Base-by-base conservation (phyloP, 2,329 filamentous ascomycete genomes). In the Fusarium hostae region DNA sequence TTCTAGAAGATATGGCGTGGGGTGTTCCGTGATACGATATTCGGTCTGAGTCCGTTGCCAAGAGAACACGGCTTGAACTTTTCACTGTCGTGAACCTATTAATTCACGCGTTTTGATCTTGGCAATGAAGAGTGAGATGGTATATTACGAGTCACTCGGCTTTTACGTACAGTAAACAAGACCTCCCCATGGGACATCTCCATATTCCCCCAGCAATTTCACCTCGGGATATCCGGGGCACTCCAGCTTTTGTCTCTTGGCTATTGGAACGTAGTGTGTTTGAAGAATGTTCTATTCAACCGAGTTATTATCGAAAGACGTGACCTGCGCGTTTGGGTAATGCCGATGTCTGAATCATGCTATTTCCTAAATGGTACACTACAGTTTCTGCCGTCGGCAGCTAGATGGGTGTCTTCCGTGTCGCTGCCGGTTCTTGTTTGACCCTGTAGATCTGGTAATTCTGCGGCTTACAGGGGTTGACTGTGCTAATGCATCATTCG, bases 141-240 rank as follows among this genome's bases (percentile, higher is more conserved):
- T 40, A 51, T 56, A 43, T 44, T 58, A 54, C 63, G 41, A 66
- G 63, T 48, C 45, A 58, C 41, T 52, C 59, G 58, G 40, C 63
- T 56, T 70, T 73, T 76, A 75, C 74, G 74, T 75, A 76, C 74
- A 76, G 72, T 40, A 70, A 59, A 64, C 69, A 54, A 61, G 22
- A 50, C 30, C 30, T 71, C 67, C 74, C 74, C 74, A 57, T 72
- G 71, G 73, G 73, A 76, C 62, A 71, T 47, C 55, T 70, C 60
- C 59, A 63, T 67, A 44, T 54, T 45, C 52, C 72, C 68, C 68
- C 63, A 66, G 48, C 47, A 64, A 57, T 54, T 66, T 51, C 50
- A 43, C 43, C 43, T 51, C 59, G 59, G 54, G 52, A 59, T 37
- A 63, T 66, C 66, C 60, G 63, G 60, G 70, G 70, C 59, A 32